phyloP scores from a whole-genome alignment of 352 stramenopile genomes.

The Globisporangium echinulatum region DNA sequence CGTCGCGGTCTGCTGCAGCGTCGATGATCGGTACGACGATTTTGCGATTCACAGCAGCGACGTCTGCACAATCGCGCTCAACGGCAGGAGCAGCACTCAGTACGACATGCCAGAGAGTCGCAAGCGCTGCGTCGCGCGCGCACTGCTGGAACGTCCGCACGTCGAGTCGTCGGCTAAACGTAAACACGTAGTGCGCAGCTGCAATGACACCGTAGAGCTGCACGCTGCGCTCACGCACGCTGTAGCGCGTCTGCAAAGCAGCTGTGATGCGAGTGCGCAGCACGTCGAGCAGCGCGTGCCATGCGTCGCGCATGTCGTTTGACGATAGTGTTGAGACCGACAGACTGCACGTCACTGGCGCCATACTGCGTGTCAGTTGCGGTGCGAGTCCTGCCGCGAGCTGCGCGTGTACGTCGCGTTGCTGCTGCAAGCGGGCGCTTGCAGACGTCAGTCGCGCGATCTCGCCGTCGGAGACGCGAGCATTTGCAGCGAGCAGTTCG shows the following conservation, averaged over 20 bases:
- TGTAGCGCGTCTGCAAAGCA: background rate
- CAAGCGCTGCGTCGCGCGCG: background rate
- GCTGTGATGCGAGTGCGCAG: slow-evolving; percentile 5
- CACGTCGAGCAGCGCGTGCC: slow-evolving; percentile 8
- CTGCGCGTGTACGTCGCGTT: background rate
- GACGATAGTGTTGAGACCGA: background rate
- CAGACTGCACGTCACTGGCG: background rate
- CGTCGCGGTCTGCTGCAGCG: background rate
- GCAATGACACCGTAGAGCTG: slow-evolving; percentile 7
- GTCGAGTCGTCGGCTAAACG: background rate
- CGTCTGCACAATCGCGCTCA: no score
- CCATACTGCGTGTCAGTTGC: background rate
- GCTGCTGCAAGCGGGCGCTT: no score
- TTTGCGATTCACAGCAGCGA: no score
- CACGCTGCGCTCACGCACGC: background rate
- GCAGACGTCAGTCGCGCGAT: no score
- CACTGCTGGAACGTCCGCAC: slow-evolving; percentile 1
- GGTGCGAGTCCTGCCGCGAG: slow-evolving; percentile 7
- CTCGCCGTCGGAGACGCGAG: no score
- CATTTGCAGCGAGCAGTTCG: no score
- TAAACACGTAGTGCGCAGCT: slow-evolving; percentile 11
- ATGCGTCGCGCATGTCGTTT: slow-evolving; percentile 7
- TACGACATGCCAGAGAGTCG: slow-evolving; percentile 6
- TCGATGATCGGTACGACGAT: no score
- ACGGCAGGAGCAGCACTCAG: background rate